Base-by-base conservation (phyloP, 2,329 filamentous ascomycete species). In the Colletotrichum acutatum region DNA sequence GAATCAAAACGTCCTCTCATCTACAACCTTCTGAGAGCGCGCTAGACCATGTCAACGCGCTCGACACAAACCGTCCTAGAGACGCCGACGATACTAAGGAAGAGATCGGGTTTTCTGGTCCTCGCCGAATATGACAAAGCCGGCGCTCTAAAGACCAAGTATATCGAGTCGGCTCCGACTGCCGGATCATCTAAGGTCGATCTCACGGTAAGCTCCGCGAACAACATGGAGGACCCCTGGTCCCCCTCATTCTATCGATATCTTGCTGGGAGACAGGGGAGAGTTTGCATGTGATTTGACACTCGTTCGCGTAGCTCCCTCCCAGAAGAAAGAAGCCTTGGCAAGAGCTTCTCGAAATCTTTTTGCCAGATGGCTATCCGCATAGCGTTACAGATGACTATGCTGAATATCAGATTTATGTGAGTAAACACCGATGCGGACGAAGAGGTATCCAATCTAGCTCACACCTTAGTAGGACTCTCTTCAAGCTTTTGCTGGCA, bases 381-480 rank as follows among this genome's bases (percentile, higher is more conserved):
- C 66, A 73, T 14, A 73, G 71, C 42, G 71, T 71, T 5, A 66
- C 71, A 11, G 66, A 73, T n/a, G 71, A 73, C n/a, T 73, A 73
- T 34, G 59, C 71, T 14, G 60, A 60, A 16, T 73, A 73, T 26
- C 71, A 73, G 11, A 73, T 71, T 14, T 73, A 73, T 57, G 71
- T 66, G 28, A 14, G 66, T 56, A 16, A 11, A n/a, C n/a, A 9
- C 11, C 24, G 11, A 19, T 26, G 0, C 22, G 3, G 9, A n/a
- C n/a, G 7, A 14, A 5, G 5, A 5, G 7, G 1, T 3, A 22
- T 5, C 6, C 12, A 19, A 1, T 7, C 11, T 6, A 49, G 19
- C 60, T 73, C 3, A 71, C 2, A 2, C 7, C 7, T 2, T 9
- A 22, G n/a, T 3, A 73, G 71, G 71, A 73, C n/a, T 73, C 71